Conservation (phyloP, 768 basidiomycete genomes). For the Hericium coralloides region DNA sequence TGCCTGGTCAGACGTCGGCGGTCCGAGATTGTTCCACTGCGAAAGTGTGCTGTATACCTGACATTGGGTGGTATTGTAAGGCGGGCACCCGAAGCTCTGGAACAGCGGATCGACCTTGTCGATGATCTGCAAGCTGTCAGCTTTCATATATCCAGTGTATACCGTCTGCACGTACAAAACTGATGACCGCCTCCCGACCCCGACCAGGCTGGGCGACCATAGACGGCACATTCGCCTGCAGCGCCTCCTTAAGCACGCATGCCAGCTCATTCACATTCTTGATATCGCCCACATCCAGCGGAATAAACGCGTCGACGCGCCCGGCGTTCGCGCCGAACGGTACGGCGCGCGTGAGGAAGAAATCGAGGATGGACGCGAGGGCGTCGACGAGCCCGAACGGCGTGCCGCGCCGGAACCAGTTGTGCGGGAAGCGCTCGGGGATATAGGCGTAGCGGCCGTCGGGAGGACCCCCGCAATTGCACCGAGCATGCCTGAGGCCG, state of each 20-base stretch:
- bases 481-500: no score
- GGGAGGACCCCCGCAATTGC: no score
- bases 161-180: no score
- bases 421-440: neutral
- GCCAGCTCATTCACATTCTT: neutral
- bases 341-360: neutral
- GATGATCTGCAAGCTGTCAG: neutral
- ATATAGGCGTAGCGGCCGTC: neutral
- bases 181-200: no score
- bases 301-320: neutral
- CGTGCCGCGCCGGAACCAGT: neutral
- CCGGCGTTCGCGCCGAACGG: neutral
- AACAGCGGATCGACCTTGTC: neutral
- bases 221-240: neutral
- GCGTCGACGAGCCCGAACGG: neutral
- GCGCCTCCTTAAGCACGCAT: neutral
- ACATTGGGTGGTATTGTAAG: neutral
- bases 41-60: neutral
- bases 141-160: no score
- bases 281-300: neutral
- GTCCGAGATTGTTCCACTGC: neutral
- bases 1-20: neutral
- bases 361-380: neutral
- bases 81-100: neutral
- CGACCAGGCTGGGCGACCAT: neutral